phyloP scores from a whole-genome alignment of 805 yeast species.

The Torulaspora delbrueckii region DNA sequence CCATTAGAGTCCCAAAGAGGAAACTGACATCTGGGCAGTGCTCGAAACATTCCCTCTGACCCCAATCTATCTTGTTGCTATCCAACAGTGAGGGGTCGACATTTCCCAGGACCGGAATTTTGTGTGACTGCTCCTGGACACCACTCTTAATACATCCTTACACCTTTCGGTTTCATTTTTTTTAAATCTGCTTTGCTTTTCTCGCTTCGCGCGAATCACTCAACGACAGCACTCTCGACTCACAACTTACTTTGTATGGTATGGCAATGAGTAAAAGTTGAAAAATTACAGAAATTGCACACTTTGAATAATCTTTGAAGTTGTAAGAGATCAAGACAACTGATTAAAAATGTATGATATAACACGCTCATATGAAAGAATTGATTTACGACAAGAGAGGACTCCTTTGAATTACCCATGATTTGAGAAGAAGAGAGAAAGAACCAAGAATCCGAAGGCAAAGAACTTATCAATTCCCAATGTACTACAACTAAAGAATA shows the following conservation, averaged over 20 bases:
- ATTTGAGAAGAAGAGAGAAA: no score
- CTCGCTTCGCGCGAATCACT: not conserved
- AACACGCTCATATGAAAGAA: not conserved
- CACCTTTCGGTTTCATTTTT: not conserved
- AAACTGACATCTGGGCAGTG: not conserved
- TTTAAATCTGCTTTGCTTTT: not conserved
- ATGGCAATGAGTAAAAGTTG: constrained; percentile 2
- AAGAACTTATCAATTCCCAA: not conserved
- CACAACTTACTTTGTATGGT: not conserved
- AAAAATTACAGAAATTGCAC: constrained; percentile 3
- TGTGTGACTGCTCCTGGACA: not conserved
- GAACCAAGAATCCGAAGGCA: not conserved
- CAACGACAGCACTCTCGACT: not conserved
- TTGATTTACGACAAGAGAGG: not conserved
- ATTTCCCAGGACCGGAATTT: not conserved
- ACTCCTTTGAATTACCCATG: no score
- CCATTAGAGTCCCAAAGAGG: constrained; percentile 2
- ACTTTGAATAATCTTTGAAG: not conserved
- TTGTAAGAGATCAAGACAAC: constrained; percentile 7
- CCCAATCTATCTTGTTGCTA: not conserved
- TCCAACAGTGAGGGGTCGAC: not conserved
- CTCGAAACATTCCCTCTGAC: not conserved
- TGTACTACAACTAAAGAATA: not conserved
- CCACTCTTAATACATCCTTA: not conserved
- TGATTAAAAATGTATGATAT: constrained; percentile 12